Conservation (phyloP, 768 basidiomycete species). For the Tulasnella sp. region DNA sequence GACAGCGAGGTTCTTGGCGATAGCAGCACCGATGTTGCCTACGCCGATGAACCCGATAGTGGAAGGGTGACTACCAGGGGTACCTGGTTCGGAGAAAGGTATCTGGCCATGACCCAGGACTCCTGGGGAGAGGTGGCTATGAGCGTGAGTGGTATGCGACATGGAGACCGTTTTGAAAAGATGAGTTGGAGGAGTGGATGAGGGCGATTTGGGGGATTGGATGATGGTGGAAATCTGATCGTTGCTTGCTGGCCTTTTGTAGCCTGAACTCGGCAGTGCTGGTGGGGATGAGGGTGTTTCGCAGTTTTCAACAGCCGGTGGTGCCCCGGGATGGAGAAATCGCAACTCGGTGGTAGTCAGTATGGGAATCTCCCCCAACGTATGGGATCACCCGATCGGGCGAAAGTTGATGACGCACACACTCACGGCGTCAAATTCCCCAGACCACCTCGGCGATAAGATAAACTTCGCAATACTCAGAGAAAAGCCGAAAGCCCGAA, state of each 20-base stretch:
- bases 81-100: constrained; percentile 17
- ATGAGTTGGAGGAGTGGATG: neutral
- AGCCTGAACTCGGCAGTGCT: neutral
- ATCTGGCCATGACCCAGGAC: constrained; percentile 14
- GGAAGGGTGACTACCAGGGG: constrained; percentile 27
- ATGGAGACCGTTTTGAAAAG: neutral
- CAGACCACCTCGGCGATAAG: constrained; percentile 9
- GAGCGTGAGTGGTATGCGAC: constrained; percentile 7
- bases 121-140: neutral
- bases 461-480: neutral
- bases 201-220: constrained; percentile 2
- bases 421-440: neutral
- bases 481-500: constrained; percentile 8
- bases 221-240: neutral
- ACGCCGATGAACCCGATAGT: constrained; percentile 49
- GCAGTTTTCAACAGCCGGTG: neutral
- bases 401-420: neutral
- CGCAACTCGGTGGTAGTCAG: neutral
- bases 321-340: constrained; percentile 4
- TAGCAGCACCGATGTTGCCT: constrained; percentile 51
- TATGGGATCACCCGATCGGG: neutral
- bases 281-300: neutral
- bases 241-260: neutral
- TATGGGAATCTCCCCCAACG: neutral
- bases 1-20: constrained; percentile 76